These are phyloP conservation scores for Cenococcum geophilum DNA, from an alignment of 495 filamentous ascomycete species.

Conservation along the genomic window DNA sequence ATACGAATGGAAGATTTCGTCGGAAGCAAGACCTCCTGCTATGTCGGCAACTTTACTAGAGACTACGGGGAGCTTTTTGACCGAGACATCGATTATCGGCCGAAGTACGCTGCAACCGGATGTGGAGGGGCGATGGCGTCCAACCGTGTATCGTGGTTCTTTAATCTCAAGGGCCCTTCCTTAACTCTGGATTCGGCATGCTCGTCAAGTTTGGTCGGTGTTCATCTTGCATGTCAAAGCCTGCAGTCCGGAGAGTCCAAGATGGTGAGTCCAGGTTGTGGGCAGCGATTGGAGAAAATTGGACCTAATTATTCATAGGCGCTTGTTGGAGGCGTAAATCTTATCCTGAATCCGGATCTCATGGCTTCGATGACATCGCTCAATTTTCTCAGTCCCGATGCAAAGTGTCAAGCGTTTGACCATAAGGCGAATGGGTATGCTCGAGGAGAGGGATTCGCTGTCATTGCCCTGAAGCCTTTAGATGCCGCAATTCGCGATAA, in stretches of 20 bases:
- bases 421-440: conserved; percentile 10
- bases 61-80: conserved; percentile 3
- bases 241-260: conserved; percentile 12
- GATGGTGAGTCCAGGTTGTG: conserved; percentile 14
- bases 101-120: neutral
- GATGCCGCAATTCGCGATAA: conserved; percentile 39
- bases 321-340: conserved; percentile 6
- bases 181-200: conserved; percentile 21
- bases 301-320: neutral
- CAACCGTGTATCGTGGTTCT: conserved; percentile 18
- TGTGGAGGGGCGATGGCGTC: conserved; percentile 2
- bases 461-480: conserved; percentile 42
- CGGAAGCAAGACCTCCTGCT: conserved; percentile 6
- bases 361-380: no score
- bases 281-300: conserved; percentile 2
- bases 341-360: no score
- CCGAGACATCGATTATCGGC: neutral
- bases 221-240: conserved; percentile 14
- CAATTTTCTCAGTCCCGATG: neutral
- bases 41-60: neutral
- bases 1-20: conserved; percentile 6
- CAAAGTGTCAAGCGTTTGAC: conserved; percentile 9
- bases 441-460: conserved; percentile 19
- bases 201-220: conserved; percentile 13
- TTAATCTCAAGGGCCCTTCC: conserved; percentile 18